These are phyloP conservation scores for Nigrograna mackinnonii DNA, from an alignment of 2,329 filamentous ascomycete genomes.

Conservation along the genomic window DNA sequence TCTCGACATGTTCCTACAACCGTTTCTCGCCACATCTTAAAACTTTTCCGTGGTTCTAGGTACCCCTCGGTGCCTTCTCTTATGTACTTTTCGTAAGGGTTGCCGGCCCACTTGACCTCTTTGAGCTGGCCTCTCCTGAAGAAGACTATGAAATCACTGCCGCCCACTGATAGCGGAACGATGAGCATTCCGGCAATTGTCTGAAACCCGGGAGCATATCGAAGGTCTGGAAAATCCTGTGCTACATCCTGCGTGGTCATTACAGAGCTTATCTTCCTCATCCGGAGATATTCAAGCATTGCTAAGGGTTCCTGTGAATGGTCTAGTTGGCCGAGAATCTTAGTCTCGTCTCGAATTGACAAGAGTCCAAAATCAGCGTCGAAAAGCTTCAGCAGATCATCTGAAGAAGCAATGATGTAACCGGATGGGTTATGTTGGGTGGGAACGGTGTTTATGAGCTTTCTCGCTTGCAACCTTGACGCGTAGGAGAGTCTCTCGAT, in stretches of 20 bases:
- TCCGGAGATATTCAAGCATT: conserved; percentile 80
- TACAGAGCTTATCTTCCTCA: conserved; percentile 75
- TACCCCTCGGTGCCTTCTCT: conserved; percentile 73
- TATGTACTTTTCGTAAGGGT: conserved; percentile 79
- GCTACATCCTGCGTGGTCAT: conserved; percentile 76
- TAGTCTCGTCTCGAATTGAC: conserved; percentile 86
- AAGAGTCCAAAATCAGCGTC: conserved; percentile 85
- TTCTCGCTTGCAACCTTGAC: conserved; percentile 80
- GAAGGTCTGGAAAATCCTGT: conserved; percentile 78
- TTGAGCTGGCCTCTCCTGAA: conserved; percentile 78
- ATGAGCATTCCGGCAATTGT: conserved; percentile 78
- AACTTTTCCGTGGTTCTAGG: conserved; percentile 78
- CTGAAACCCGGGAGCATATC: conserved; percentile 78
- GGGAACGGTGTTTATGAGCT: conserved; percentile 83
- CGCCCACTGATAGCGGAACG: conserved; percentile 76
- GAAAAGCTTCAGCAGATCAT: conserved; percentile 81
- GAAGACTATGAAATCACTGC: conserved; percentile 86
- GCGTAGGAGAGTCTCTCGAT: conserved; percentile 88
- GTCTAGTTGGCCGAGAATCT: conserved; percentile 75
- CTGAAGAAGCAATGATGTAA: conserved; percentile 87
- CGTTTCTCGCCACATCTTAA: conserved; percentile 80
- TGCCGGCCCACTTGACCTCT: conserved; percentile 85
- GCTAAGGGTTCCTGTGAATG: conserved; percentile 82
- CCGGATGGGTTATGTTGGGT: conserved; percentile 82
- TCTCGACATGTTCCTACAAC: conserved; percentile 82